These are phyloP conservation scores for Rasamsonia emersonii DNA, from an alignment of 2,329 filamentous ascomycete genomes.

Conservation along the genomic window DNA sequence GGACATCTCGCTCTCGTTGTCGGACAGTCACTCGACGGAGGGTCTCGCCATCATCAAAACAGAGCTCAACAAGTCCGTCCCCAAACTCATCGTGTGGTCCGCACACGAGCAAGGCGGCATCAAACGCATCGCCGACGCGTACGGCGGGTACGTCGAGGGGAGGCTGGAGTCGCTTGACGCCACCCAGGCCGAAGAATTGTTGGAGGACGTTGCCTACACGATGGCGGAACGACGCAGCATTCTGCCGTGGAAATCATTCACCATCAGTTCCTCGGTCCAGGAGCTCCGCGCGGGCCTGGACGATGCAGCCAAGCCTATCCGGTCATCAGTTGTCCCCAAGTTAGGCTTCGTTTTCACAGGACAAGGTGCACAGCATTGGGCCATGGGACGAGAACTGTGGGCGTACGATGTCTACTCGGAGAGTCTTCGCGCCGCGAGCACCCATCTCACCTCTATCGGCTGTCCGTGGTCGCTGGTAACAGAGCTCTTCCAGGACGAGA, in stretches of 20 bases:
- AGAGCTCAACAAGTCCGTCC: too few species aligned
- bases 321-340: background rate
- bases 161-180: background rate
- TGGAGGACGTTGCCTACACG: background rate
- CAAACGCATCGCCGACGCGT: background rate
- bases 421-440: constrained; percentile 2
- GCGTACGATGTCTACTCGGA: background rate
- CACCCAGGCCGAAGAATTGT: background rate
- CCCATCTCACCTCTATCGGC: constrained; percentile 2
- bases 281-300: background rate
- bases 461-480: constrained; percentile 3
- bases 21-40: background rate
- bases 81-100: background rate
- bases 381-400: constrained; percentile 5
- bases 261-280: background rate
- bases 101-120: constrained; percentile 1
- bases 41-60: too few species aligned
- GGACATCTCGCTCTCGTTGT: background rate
- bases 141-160: background rate
- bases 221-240: background rate
- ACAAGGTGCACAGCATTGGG: constrained; percentile 9
- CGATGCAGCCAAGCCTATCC: background rate
- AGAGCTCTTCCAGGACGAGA: constrained; percentile 1
- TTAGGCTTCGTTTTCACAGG: constrained; percentile 9
- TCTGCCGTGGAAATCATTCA: background rate